These are phyloP conservation scores for Lablab purpureus DNA, from an alignment of 306 rosid species.

Conservation along the genomic window DNA sequence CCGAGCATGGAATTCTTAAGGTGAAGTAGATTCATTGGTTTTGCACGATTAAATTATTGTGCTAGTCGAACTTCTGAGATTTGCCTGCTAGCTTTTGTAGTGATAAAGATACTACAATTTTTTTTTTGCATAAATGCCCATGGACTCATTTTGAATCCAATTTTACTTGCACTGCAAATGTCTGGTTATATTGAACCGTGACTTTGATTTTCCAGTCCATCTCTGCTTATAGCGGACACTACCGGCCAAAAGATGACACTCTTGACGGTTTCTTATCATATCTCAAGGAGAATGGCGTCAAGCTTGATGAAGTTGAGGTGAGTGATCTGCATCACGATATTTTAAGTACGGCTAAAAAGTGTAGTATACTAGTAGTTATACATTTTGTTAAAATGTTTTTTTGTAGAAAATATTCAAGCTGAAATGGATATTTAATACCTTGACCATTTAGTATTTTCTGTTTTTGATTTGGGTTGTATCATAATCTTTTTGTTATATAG, in stretches of 20 bases:
- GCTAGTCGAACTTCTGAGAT: constrained; percentile 12
- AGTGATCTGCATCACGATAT: constrained; percentile 34
- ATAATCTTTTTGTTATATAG: background rate
- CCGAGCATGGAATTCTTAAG: constrained; percentile 76
- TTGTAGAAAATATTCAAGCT: background rate
- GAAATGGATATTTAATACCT: background rate
- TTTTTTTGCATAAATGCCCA: background rate
- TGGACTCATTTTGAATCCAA: constrained; percentile 1
- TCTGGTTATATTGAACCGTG: constrained; percentile 41
- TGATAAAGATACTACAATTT: background rate
- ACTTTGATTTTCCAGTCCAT: constrained; percentile 69
- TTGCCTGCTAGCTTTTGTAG: background rate
- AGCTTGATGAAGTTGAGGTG: constrained; percentile 84
- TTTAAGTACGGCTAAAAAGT: constrained; percentile 4
- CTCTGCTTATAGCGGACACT: constrained; percentile 96
- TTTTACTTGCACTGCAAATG: background rate
- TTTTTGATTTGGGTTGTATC: background rate
- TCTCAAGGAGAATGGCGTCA: constrained; percentile 78
- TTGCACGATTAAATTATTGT: constrained; percentile 24
- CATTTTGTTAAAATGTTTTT: background rate
- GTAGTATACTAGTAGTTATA: background rate
- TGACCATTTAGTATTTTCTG: background rate
- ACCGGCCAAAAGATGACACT: constrained; percentile 82
- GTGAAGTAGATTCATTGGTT: constrained; percentile 48
- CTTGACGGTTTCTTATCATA: constrained; percentile 68